phyloP scores from a whole-genome alignment of 2,329 filamentous ascomycete genomes.

The Aspergillus ochraceus region DNA sequence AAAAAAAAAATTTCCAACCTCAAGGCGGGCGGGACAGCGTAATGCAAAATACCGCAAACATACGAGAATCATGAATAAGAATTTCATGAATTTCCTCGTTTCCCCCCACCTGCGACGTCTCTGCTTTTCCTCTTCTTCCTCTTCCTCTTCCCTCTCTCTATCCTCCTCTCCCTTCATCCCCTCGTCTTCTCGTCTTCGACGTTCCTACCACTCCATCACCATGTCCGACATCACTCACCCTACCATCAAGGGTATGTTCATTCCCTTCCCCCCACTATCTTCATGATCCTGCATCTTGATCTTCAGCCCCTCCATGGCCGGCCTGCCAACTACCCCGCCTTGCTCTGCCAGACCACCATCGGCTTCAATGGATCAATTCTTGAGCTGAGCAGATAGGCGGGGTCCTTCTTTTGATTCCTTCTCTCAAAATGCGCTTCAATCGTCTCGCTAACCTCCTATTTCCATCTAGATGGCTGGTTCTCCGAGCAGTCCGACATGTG shows the following conservation, averaged over 20 bases:
- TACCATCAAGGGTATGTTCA: conserved; percentile 68
- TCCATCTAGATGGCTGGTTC: conserved; percentile 92
- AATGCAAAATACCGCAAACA: conserved; percentile 2
- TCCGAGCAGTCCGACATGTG: conserved; percentile 98
- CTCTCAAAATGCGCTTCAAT: neutral
- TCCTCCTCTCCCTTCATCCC: conserved; percentile 19
- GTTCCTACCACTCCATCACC: conserved; percentile 35
- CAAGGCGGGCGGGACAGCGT: neutral
- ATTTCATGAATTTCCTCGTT: conserved; percentile 5
- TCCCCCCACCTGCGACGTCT: conserved; percentile 21
- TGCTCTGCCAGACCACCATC: neutral
- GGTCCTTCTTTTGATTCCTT: neutral
- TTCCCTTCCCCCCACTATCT: conserved; percentile 10
- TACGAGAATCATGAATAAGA: neutral
- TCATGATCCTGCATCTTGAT: neutral
- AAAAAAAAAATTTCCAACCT: neutral
- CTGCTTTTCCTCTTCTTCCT: conserved; percentile 19
- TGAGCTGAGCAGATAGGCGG: conserved; percentile 2
- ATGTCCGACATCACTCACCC: conserved; percentile 74
- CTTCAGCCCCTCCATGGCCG: conserved; percentile 14
- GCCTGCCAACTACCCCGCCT: conserved; percentile 19
- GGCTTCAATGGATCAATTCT: conserved; percentile 4
- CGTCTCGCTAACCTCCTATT: conserved; percentile 9
- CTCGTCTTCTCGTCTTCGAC: conserved; percentile 15
- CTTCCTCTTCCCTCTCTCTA: conserved; percentile 24